These are phyloP conservation scores for Tolypocladium paradoxum DNA, from an alignment of 2,329 filamentous ascomycete genomes.

Conservation along the genomic window DNA sequence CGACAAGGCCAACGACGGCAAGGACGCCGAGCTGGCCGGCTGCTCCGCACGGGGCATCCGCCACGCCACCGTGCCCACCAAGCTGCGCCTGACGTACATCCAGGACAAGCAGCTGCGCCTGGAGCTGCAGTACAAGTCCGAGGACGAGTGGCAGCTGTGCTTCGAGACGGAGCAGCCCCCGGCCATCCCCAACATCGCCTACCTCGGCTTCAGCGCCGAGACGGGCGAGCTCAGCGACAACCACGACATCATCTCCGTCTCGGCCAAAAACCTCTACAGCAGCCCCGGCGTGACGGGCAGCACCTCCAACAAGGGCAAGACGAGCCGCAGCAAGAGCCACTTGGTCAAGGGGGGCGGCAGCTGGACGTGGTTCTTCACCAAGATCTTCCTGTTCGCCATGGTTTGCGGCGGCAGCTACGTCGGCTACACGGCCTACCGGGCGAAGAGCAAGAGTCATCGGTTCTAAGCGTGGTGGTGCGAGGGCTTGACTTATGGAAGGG, in stretches of 20 bases:
- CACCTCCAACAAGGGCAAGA: conserved; percentile 25
- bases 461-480: conserved; percentile 28
- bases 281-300: conserved; percentile 28
- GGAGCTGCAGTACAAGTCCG: conserved; percentile 87
- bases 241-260: conserved; percentile 87
- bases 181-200: conserved; percentile 67
- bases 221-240: conserved; percentile 96
- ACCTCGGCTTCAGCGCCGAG: conserved; percentile 73
- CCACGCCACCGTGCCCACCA: conserved; percentile 68
- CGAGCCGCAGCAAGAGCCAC: conserved; percentile 17
- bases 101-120: conserved; percentile 86
- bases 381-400: conserved; percentile 65
- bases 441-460: conserved; percentile 49
- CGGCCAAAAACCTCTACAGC: conserved; percentile 80
- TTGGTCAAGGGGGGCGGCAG: conserved; percentile 35
- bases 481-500: too few species aligned
- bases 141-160: conserved; percentile 80
- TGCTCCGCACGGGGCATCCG: conserved; percentile 91
- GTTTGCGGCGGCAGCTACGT: conserved; percentile 65
- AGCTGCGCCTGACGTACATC: conserved; percentile 86
- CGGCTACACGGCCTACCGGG: conserved; percentile 74
- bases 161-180: conserved; percentile 65
- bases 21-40: conserved; percentile 82
- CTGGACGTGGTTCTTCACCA: conserved; percentile 61
- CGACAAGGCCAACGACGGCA: conserved; percentile 90